Percentiles rank a stretch among this genome's conserved stretches.
phyloP scores from a whole-genome alignment of 352 stramenopile species.

The Globisporangium alternatum region DNA sequence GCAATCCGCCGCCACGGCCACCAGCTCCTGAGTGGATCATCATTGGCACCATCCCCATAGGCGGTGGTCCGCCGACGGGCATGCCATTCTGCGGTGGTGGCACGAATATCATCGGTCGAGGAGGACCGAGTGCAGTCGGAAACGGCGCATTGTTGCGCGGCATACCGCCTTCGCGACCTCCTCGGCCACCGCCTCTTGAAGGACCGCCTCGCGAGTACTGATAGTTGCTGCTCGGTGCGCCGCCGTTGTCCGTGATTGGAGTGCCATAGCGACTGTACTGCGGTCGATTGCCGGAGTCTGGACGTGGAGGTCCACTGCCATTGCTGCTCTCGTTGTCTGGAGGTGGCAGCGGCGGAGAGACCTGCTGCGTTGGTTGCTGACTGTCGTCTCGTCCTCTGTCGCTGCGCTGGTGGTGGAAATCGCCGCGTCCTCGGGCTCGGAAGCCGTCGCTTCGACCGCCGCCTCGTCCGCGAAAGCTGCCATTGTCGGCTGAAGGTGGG shows the following conservation, averaged over 20 bases:
- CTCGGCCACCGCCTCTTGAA: constrained; percentile 1
- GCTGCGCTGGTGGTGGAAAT: constrained; percentile 3
- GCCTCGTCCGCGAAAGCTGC: constrained; percentile 1
- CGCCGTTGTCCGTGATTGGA: background rate
- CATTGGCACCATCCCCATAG: constrained; percentile 11
- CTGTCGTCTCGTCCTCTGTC: constrained; percentile 3
- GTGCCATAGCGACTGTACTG: constrained; percentile 16
- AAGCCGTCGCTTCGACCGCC: constrained; percentile 8
- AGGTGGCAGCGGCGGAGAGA: background rate
- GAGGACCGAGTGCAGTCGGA: background rate
- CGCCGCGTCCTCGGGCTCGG: constrained; percentile 1
- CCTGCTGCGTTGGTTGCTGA: background rate
- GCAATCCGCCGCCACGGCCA: constrained; percentile 3
- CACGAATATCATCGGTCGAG: background rate
- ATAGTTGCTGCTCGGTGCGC: background rate
- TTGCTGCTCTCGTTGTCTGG: constrained; percentile 6
- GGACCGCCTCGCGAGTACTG: background rate
- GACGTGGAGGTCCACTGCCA: background rate
- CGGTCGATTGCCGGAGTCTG: constrained; percentile 4
- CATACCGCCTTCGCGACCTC: constrained; percentile 1
- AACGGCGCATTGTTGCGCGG: background rate
- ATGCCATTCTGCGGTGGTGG: background rate
- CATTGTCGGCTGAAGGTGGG: background rate
- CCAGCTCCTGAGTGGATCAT: constrained; percentile 2
- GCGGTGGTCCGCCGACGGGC: background rate